Base-by-base conservation (phyloP, 495 filamentous ascomycete species). In the Penicillium mononematosum region DNA sequence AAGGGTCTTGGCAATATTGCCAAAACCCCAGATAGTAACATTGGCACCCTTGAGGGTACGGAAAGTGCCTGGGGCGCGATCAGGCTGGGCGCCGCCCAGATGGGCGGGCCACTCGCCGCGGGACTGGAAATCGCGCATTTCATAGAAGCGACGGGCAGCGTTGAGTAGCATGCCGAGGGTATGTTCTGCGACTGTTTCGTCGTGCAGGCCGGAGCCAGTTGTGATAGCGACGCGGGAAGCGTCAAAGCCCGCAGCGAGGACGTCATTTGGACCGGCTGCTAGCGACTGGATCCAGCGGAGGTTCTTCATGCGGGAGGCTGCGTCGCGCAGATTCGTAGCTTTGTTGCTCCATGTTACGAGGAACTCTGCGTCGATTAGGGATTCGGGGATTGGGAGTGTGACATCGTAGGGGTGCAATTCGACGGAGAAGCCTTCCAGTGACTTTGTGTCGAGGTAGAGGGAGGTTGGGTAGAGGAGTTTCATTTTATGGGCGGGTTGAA, bases 381-480 rank as follows among this genome's bases (percentile, higher is more conserved):
- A 69, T 11, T 77, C 70, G 11, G 82, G 81, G 54, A 85, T 79
- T 14, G 70, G 67, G n/a, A 62, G 55, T 42, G 75, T 76, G 45
- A 80, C 79, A 63, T 85, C 75, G 70, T 85, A 85, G 27, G 78
- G 62, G 58, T 82, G 75, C 5, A 85, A 72, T 10, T 71, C 36
- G 44, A 77, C 69, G 25, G 75, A 64, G 74, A 83, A 85, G 61
- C 79, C 81, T 50, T 82, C 65, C 55, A 85, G 70, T 50, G 57
- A 68, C 59, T 74, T 53, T 43, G 75, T 53, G 66, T 83, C 71
- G 60, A 85, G 74, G 31, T 67, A 65, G 55, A 85, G 73, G 7
- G 82, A 83, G 48, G 76, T 85, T 44, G 83, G 83, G 68, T 85
- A 85, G 29, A 85, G 80, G 66, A 85, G 77, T 69, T 85, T 85